These are phyloP conservation scores for Aspergillus panamensis DNA, from an alignment of 495 filamentous ascomycete genomes.

Conservation along the genomic window DNA sequence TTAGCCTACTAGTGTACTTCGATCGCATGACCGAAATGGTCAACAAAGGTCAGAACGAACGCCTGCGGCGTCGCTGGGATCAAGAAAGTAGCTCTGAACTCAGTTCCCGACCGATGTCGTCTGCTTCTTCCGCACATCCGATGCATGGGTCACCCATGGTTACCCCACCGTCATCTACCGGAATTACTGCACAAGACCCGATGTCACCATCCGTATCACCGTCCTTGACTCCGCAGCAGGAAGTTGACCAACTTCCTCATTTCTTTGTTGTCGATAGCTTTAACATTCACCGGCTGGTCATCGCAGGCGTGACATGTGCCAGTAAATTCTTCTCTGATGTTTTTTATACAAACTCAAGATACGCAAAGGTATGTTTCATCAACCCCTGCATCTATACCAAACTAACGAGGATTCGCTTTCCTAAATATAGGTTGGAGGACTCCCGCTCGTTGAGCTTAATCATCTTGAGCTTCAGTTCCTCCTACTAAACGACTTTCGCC, in stretches of 20 bases:
- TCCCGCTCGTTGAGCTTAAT: constrained; percentile 95
- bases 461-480: constrained; percentile 97
- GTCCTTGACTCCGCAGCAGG: constrained; percentile 37
- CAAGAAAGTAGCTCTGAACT: constrained; percentile 15
- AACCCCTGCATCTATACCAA: constrained; percentile 5
- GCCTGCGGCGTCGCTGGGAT: constrained; percentile 35
- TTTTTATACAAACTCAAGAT: constrained; percentile 98
- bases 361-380: constrained; percentile 77
- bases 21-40: constrained; percentile 98
- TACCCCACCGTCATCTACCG: constrained; percentile 34
- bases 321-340: constrained; percentile 99
- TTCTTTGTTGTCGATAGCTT: constrained; percentile 99
- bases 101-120: constrained; percentile 16
- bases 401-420: neutral
- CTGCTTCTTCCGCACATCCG: constrained; percentile 14
- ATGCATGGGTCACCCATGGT: constrained; percentile 33
- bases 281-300: constrained; percentile 96
- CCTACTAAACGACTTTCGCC: constrained; percentile 92
- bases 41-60: constrained; percentile 63
- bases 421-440: constrained; percentile 74
- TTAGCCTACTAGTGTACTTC: constrained; percentile 95
- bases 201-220: constrained; percentile 35
- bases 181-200: constrained; percentile 34
- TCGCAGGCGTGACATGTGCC: constrained; percentile 95
- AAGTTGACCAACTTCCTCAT: constrained; percentile 62